Conservation (phyloP, 2,329 filamentous ascomycete genomes). For the Diaporthe sp. region DNA sequence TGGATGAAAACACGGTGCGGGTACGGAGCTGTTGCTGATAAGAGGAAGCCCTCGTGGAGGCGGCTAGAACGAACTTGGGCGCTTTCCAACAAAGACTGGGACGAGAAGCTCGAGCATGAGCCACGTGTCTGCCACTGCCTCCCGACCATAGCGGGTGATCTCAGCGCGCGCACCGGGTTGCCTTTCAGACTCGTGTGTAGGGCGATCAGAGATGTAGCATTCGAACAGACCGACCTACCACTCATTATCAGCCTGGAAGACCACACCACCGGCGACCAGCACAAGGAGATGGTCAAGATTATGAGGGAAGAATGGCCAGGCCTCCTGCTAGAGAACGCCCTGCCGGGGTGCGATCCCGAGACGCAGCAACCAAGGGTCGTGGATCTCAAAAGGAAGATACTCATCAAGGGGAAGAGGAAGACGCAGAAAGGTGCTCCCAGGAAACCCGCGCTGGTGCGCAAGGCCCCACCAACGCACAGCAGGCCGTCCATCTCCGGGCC, state of each 20-base stretch:
- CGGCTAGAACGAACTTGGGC: slow-evolving; percentile 32
- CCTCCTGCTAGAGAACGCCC: slow-evolving; percentile 74
- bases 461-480: slow-evolving; percentile 47
- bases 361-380: slow-evolving; percentile 76
- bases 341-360: slow-evolving; percentile 64
- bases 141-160: slow-evolving; percentile 55
- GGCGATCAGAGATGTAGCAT: slow-evolving; percentile 83
- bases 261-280: slow-evolving; percentile 84
- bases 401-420: slow-evolving; percentile 81
- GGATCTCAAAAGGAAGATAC: slow-evolving; percentile 82
- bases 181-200: slow-evolving; percentile 89
- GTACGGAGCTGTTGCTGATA: slow-evolving; percentile 27
- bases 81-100: slow-evolving; percentile 24
- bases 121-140: slow-evolving; percentile 83
- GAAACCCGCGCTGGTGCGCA: slow-evolving; percentile 35
- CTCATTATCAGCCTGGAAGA: slow-evolving; percentile 95
- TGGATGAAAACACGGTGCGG: slow-evolving; percentile 45
- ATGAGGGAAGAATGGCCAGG: slow-evolving; percentile 91
- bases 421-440: slow-evolving; percentile 49
- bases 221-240: slow-evolving; percentile 79
- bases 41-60: slow-evolving; percentile 43
- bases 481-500: slow-evolving; percentile 50
- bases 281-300: slow-evolving; percentile 92
- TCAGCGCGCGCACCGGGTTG: slow-evolving; percentile 86
- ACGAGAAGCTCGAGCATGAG: slow-evolving; percentile 63